phyloP scores from a whole-genome alignment of 306 rosid species.

The Fragaria iinumae region DNA sequence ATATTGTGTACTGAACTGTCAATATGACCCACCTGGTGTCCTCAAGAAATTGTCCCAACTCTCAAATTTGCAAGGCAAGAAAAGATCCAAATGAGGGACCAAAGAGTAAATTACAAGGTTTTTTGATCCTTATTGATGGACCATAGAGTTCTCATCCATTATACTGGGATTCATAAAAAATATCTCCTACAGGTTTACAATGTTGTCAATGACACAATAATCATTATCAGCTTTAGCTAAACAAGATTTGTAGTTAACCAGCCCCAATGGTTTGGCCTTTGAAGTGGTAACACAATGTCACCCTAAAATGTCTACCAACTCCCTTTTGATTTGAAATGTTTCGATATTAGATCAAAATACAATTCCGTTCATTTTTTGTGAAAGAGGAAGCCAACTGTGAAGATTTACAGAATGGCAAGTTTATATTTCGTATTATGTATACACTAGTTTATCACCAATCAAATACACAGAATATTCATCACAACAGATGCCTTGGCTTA shows the following conservation, averaged over 20 bases:
- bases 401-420: neutral
- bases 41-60: neutral
- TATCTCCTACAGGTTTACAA: neutral
- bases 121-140: conserved; percentile 10
- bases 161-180: neutral
- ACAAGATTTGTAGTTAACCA: neutral
- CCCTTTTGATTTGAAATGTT: neutral
- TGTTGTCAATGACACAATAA: neutral
- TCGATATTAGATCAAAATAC: neutral
- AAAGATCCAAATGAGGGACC: conserved; percentile 12
- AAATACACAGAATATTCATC: neutral
- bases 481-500: neutral
- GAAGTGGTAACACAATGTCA: neutral
- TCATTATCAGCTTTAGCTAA: neutral
- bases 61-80: neutral
- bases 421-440: neutral
- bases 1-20: conserved; percentile 24
- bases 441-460: neutral
- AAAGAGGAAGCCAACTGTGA: neutral
- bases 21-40: conserved; percentile 13
- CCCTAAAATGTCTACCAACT: neutral
- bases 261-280: neutral
- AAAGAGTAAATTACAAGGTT: conserved; percentile 1
- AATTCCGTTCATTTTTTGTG: neutral
- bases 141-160: conserved; percentile 11